Percentiles rank a stretch among this genome's conserved stretches.
phyloP scores from a whole-genome alignment of 164 flowering plant species.

The Sedum album region DNA sequence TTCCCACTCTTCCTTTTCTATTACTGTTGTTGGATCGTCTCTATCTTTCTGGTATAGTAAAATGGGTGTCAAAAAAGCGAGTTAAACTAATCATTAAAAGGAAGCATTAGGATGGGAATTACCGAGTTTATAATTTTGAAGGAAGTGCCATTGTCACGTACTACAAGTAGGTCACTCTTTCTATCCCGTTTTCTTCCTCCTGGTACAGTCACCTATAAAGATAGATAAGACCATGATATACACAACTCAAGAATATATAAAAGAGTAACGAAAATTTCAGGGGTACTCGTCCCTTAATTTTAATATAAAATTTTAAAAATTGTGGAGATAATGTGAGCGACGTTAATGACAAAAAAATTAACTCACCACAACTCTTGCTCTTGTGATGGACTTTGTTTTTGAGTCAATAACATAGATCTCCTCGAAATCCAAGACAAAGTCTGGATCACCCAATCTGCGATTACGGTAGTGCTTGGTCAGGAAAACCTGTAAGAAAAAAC shows the following conservation, averaged over 20 bases:
- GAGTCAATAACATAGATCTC: conserved; percentile 96
- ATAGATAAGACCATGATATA: not conserved
- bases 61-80: conserved; percentile 7
- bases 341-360: not conserved
- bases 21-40: conserved; percentile 71
- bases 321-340: not conserved
- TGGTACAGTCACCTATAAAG: conserved; percentile 66
- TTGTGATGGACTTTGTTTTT: conserved; percentile 74
- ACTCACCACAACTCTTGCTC: conserved; percentile 85
- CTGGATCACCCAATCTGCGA: conserved; percentile 66
- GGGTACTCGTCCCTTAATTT: not conserved
- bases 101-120: conserved; percentile 14
- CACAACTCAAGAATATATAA: not conserved
- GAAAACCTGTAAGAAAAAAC: conserved; percentile 56
- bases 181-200: conserved; percentile 76
- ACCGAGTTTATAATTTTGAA: conserved; percentile 76
- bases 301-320: not conserved
- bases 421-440: conserved; percentile 88
- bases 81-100: too few species aligned
- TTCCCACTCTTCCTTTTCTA: conserved; percentile 83
- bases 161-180: conserved; percentile 62
- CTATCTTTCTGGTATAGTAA: conserved; percentile 43
- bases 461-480: conserved; percentile 87
- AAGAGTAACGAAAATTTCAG: not conserved
- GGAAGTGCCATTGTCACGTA: conserved; percentile 73